Evolutionary conservation across 345 rosid species (phyloP).

Genomic region (Populus nigra): DNA sequence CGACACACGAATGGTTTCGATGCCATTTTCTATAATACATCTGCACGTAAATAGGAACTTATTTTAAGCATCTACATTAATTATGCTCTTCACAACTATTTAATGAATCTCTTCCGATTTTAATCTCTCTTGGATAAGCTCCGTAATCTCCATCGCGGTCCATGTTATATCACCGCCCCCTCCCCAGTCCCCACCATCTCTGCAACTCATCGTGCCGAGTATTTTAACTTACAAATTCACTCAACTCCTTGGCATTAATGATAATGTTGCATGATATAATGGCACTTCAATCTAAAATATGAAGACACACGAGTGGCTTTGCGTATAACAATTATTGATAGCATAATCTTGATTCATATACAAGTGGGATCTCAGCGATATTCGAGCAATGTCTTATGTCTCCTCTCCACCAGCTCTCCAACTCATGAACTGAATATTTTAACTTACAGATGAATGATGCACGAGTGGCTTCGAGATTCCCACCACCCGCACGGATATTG

Average conservation of each 20-base stretch:
- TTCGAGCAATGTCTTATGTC: not conserved
- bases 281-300: not conserved
- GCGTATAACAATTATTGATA: not conserved
- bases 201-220: not conserved
- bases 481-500: not conserved
- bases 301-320: not conserved
- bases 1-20: not conserved
- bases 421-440: too few relatives aligned
- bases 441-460: not conserved
- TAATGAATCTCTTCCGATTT: not conserved
- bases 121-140: not conserved
- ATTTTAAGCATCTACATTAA: not conserved
- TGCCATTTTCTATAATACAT: not conserved
- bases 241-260: not conserved
- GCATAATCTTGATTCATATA: not conserved
- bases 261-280: not conserved
- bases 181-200: not conserved
- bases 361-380: not conserved
- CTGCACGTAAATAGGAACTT: not conserved
- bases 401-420: not conserved
- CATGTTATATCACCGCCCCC: not conserved
- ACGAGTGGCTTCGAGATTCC: not conserved
- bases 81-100: not conserved
- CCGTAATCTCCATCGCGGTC: not conserved
- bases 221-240: not conserved